These are phyloP conservation scores for Diaporthe vexans DNA, from an alignment of 2,329 filamentous ascomycete species.

Conservation along the genomic window DNA sequence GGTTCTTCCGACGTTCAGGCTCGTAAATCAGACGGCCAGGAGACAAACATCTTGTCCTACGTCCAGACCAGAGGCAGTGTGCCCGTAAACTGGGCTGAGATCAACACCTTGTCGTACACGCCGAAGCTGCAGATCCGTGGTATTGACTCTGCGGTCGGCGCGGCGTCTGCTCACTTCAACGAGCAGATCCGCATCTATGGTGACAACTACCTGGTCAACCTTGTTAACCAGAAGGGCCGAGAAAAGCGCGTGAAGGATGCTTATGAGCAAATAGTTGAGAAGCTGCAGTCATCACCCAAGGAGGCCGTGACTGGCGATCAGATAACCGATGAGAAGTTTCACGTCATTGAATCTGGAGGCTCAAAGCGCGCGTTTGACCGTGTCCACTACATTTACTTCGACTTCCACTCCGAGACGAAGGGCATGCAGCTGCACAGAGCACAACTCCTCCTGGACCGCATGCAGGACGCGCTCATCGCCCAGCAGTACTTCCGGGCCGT, in stretches of 20 bases:
- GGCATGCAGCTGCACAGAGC: conserved; percentile 94
- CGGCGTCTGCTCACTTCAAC: conserved; percentile 88
- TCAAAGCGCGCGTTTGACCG: conserved; percentile 78
- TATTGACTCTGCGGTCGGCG: conserved; percentile 82
- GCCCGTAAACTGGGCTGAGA: conserved; percentile 94
- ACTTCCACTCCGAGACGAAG: conserved; percentile 98
- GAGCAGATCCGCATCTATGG: conserved; percentile 96
- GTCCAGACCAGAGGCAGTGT: conserved; percentile 97
- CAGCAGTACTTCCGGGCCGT: conserved; percentile 95
- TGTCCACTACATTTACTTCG: conserved; percentile 97
- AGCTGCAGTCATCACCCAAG: conserved; percentile 77
- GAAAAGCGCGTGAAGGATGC: conserved; percentile 91
- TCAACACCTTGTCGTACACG: conserved; percentile 93
- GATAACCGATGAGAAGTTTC: conserved; percentile 85
- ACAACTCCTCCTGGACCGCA: conserved; percentile 85
- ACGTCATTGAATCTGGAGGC: conserved; percentile 76
- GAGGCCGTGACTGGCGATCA: conserved; percentile 77
- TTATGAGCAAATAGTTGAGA: conserved; percentile 90
- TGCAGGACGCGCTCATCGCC: conserved; percentile 80
- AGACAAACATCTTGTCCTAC: conserved; percentile 92
- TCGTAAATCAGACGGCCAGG: conserved; percentile 76
- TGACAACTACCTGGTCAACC: conserved; percentile 96
- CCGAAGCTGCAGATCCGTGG: conserved; percentile 90
- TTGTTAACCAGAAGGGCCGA: conserved; percentile 96
- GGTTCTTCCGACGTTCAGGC: conserved; percentile 83